Evolutionary conservation across 2,329 filamentous ascomycete genomes (phyloP), one percentile per base, ranked within the genome.

Genomic region (Claviceps pusilla): DNA sequence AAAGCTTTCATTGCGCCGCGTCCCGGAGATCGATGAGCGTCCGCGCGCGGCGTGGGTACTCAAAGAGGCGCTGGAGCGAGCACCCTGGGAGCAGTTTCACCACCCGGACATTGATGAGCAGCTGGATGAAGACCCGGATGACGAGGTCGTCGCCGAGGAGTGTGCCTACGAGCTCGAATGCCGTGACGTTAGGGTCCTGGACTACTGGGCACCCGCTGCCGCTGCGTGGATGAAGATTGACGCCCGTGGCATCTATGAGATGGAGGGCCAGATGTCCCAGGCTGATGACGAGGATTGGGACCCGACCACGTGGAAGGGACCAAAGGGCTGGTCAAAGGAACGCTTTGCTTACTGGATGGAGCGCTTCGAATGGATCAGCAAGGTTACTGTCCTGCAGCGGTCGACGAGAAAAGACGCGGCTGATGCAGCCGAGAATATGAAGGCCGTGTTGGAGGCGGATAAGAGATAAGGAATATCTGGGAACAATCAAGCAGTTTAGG

Each of bases 131-230:
- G 46, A 48, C 14, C 52, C 52, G 7, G 52, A 53, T 33, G 52
- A 53, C 12, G 46, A 49, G 16, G 46, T 16, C 16, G 37, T 53
- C 9, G 52, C 52, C 2, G 46, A 24, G 11, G 28, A 49, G 5
- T 53, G 52, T 24, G 52, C 45, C 31, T 53, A 53, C 29, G 52
- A 53, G 29, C 52, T 53, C n/a, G 52, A 53, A 16, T 53, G 52
- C 39, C 52, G 52, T 4, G 52, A 53, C 39, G 29, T 53, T 7
- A 53, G 46, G 39, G 45, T 43, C 16, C 28, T 53, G 10, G 52
- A 53, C 33, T 53, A 53, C 28, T 53, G 52, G 52, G 52, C 47
- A 31, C 46, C 52, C n/a, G 51, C 51, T 16, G 52, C 52, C 7
- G 52, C 46, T 4, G 46, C 16, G 9, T 53, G 51, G 51, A 31